phyloP scores from a whole-genome alignment of 495 filamentous ascomycete genomes.

The Halenospora varia region DNA sequence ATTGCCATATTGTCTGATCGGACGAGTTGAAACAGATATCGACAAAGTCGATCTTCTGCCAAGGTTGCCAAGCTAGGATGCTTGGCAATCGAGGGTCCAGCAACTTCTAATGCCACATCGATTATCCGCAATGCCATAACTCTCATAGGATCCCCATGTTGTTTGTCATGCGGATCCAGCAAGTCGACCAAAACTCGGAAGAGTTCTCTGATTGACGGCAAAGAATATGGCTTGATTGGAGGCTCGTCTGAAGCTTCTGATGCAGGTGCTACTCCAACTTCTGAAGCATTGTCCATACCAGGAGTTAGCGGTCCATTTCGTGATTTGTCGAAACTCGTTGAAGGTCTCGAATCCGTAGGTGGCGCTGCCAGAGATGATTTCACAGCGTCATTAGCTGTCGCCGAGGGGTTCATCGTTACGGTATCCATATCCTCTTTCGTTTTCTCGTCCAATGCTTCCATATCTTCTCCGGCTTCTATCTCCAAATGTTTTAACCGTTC shows the following conservation, averaged over 20 bases:
- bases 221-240: conserved; percentile 80
- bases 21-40: conserved; percentile 94
- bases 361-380: conserved; percentile 35
- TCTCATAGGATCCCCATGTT: conserved; percentile 90
- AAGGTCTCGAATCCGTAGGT: conserved; percentile 32
- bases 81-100: conserved; percentile 90
- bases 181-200: conserved; percentile 95
- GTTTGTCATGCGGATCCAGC: conserved; percentile 84
- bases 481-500: conserved; percentile 84
- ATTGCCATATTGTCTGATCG: conserved; percentile 94
- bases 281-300: conserved; percentile 17
- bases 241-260: conserved; percentile 40
- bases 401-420: conserved; percentile 84
- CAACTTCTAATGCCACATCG: conserved; percentile 94
- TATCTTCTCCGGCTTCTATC: conserved; percentile 58
- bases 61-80: conserved; percentile 85
- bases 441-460: conserved; percentile 53
- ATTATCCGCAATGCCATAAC: conserved; percentile 97
- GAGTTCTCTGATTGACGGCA: conserved; percentile 90
- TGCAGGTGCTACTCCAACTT: conserved; percentile 18
- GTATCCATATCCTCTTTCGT: conserved; percentile 64
- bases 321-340: conserved; percentile 21
- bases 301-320: conserved; percentile 9
- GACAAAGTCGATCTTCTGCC: conserved; percentile 90
- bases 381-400: conserved; percentile 60